Percentiles rank a stretch among this genome's conserved stretches.
These are phyloP conservation scores for Boletus reticulatus DNA, from an alignment of 768 basidiomycete species.

Conservation along the genomic window DNA sequence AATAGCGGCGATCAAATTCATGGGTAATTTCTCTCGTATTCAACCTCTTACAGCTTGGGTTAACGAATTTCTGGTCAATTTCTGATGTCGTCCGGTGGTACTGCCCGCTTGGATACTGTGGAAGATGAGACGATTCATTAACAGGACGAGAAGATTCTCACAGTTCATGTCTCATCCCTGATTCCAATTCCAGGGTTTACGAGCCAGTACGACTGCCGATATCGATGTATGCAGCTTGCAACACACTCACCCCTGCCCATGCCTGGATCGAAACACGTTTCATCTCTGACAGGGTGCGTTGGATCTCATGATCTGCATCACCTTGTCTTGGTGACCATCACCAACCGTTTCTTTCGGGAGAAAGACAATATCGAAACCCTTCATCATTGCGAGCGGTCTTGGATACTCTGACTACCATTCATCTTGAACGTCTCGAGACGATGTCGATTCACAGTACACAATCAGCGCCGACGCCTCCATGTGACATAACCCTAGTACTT, in stretches of 20 bases:
- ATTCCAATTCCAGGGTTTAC: constrained; percentile 5
- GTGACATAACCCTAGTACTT: background rate
- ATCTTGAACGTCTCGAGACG: constrained; percentile 4
- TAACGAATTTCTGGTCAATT: constrained; percentile 2
- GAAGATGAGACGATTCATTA: background rate
- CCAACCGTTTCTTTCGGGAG: constrained; percentile 10
- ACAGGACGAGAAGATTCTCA: background rate
- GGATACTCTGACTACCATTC: constrained; percentile 9
- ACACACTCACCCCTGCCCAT: too few species aligned
- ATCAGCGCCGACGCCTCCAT: background rate
- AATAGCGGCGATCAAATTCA: background rate
- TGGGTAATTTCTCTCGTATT: background rate
- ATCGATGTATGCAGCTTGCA: constrained; percentile 10
- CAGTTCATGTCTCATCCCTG: constrained; percentile 14
- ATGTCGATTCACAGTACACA: background rate
- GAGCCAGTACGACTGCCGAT: constrained; percentile 9
- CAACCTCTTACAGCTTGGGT: background rate
- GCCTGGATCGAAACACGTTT: background rate
- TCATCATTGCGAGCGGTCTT: background rate
- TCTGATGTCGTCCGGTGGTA: constrained; percentile 5
- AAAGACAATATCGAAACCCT: constrained; percentile 1
- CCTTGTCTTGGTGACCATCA: constrained; percentile 14
- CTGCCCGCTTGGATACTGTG: constrained; percentile 11
- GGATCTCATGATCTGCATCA: constrained; percentile 12
- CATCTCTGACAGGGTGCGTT: constrained; percentile 10